Evolutionary conservation across 108 stramenopile species (phyloP).

Genomic region (Hondaea fermentalgiana): DNA sequence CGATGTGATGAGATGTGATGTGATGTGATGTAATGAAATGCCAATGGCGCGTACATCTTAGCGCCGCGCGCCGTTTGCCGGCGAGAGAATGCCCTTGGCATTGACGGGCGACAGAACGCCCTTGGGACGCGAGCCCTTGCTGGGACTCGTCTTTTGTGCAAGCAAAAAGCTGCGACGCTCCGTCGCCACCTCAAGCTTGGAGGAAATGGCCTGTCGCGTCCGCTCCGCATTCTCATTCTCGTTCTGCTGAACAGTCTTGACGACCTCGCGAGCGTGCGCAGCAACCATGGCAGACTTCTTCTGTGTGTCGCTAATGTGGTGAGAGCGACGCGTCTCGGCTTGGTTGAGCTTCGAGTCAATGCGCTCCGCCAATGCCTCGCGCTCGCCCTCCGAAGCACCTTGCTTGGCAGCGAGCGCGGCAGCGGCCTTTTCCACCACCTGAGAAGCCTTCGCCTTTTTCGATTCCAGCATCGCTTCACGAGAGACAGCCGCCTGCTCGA

Average conservation of each 20-base stretch:
- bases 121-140: background rate
- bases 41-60: too few species aligned
- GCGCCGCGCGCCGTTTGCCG: too few species aligned
- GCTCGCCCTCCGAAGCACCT: background rate
- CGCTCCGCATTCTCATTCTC: background rate
- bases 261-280: background rate
- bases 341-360: background rate
- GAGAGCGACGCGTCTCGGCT: background rate
- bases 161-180: background rate
- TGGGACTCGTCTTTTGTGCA: conserved; percentile 1
- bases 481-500: background rate
- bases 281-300: background rate
- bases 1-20: too few species aligned
- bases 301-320: background rate
- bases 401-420: background rate
- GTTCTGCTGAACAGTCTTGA: background rate
- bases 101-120: background rate
- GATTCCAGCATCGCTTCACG: background rate
- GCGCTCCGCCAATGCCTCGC: background rate
- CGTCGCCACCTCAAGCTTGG: background rate
- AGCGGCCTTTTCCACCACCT: background rate
- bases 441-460: background rate
- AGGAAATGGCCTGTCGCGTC: background rate
- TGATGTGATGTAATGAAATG: too few species aligned
- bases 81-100: background rate